Evolutionary conservation across 2,329 filamentous ascomycete genomes (phyloP), one percentile per base, ranked within the genome.

Genomic region (Microdochium bolleyi): DNA sequence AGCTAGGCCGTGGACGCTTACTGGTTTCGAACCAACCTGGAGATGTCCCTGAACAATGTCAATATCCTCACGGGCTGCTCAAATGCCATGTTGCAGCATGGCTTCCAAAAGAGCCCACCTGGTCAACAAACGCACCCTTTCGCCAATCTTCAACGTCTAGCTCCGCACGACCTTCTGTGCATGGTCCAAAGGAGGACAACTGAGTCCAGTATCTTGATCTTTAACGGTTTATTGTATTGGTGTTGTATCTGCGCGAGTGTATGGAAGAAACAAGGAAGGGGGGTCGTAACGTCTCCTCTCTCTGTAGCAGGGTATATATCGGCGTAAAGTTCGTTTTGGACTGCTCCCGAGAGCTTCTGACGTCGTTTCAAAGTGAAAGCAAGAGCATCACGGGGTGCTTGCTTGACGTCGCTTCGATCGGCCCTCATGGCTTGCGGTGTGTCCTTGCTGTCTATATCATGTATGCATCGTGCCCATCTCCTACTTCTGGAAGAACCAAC

Each of bases 401-500:
- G 41, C 41, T 11, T 30, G 27, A 11, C 27, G 27, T 30, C 41
- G 19, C 19, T 5, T 46, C 21, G 41, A 13, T 19, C 19, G 41
- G 19, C 13, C 19, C 21, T 46, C 41, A 19, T 46, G 19, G 19
- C 19, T 19, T 21, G 27, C 27, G 21, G 41, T 22, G 13, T 41
- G 41, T 46, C 41, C 41, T 22, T 46, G 41, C 16, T 46, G 41
- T 46, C 41, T 46, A 46, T 46, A 46, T 46, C 41, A 19, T 19
- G 16, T 46, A 46, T 46, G 19, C 19, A 46, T 46, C 41, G 41
- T 46, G 21, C 21, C 41, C 19, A 11, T 53, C 52, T 51, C 53
- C 57, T 62, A 67, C 54, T 85, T 84, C 69, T 85, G 83, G 70
- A 87, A 88, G 73, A 88, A 88, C 85, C 85, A 88, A 67, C 84